These are phyloP conservation scores for Wallacemonas sp. DNA, from an alignment of 208 protist species.

Conservation along the genomic window DNA sequence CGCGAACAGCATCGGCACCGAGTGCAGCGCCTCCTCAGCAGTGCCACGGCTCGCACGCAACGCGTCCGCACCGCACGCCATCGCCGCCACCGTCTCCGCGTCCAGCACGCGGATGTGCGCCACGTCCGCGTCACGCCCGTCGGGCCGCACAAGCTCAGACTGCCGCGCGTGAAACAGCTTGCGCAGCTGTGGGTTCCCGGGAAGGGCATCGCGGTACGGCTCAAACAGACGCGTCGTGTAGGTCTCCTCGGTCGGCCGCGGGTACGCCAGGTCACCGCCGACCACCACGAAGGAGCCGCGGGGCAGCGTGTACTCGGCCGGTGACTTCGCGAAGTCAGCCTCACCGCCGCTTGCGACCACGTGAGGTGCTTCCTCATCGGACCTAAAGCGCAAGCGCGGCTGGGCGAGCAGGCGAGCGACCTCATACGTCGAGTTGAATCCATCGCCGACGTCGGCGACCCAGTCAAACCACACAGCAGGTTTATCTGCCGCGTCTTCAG, in stretches of 20 bases:
- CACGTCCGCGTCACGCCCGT: slow-evolving; percentile 42
- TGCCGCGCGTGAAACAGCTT: slow-evolving; percentile 43
- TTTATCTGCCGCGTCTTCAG: not conserved
- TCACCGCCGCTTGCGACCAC: no score
- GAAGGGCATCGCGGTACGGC: slow-evolving; percentile 65
- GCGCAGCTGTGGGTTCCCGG: slow-evolving; percentile 39
- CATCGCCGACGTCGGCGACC: slow-evolving; percentile 49
- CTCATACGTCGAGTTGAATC: slow-evolving; percentile 54
- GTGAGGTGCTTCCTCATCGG: not conserved
- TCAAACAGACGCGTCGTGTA: slow-evolving; percentile 74
- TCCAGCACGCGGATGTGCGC: slow-evolving; percentile 59
- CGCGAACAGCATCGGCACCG: slow-evolving; percentile 70
- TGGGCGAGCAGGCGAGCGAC: slow-evolving; percentile 43
- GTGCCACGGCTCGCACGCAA: slow-evolving; percentile 22
- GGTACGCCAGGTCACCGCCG: slow-evolving; percentile 86
- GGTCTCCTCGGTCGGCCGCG: slow-evolving; percentile 65
- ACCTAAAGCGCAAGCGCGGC: slow-evolving; percentile 10
- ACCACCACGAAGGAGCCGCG: slow-evolving; percentile 77
- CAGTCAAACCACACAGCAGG: slow-evolving; percentile 44
- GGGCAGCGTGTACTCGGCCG: slow-evolving; percentile 26
- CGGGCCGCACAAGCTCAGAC: slow-evolving; percentile 38
- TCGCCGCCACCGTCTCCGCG: slow-evolving; percentile 30
- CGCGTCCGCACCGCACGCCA: slow-evolving; percentile 25
- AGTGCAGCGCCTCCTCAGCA: slow-evolving; percentile 52
- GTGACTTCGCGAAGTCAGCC: slow-evolving; percentile 22